Evolutionary conservation across 192 early-diverging fungal genomes (phyloP).

Genomic region (Geranomyces variabilis): DNA sequence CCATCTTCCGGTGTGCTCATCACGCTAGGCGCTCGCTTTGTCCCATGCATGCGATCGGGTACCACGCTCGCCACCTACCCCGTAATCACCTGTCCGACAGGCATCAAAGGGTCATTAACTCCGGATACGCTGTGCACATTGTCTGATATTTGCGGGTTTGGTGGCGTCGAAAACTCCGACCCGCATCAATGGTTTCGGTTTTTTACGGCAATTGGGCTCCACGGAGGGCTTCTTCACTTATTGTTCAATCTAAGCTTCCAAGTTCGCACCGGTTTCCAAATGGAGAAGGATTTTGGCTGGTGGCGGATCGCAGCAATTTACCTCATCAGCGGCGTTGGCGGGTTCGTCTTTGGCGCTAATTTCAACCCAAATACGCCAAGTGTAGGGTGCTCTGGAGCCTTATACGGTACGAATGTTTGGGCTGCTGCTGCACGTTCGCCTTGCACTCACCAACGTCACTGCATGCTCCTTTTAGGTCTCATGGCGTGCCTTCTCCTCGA

Average conservation of each 20-base stretch:
- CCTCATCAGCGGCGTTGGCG: conserved; percentile 70
- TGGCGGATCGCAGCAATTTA: conserved; percentile 75
- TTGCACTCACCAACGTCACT: neutral
- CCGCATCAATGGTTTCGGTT: conserved; percentile 84
- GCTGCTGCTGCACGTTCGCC: neutral
- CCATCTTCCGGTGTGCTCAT: conserved; percentile 68
- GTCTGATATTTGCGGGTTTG: conserved; percentile 65
- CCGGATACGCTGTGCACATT: conserved; percentile 51
- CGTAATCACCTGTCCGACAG: conserved; percentile 48
- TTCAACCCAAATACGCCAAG: conserved; percentile 59
- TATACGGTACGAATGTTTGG: conserved; percentile 45
- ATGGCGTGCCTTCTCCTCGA: conserved; percentile 79
- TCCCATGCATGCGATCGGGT: conserved; percentile 73
- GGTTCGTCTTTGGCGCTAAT: conserved; percentile 80
- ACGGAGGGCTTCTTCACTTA: conserved; percentile 80
- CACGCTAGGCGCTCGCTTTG: conserved; percentile 72
- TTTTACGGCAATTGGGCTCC: conserved; percentile 79
- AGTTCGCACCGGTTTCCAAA: conserved; percentile 63
- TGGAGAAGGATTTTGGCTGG: conserved; percentile 79
- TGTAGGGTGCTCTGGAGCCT: conserved; percentile 58
- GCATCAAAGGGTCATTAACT: conserved; percentile 28
- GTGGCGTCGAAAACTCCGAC: conserved; percentile 45
- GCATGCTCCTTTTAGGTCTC: conserved; percentile 55
- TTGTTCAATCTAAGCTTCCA: conserved; percentile 77
- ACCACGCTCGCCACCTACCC: conserved; percentile 22